A percentile compares a stretch with the other conserved stretches of the same genome.
These are phyloP conservation scores for Tetrahymena thermophila DNA, from an alignment of 73 alveolate species.

Conservation along the genomic window DNA sequence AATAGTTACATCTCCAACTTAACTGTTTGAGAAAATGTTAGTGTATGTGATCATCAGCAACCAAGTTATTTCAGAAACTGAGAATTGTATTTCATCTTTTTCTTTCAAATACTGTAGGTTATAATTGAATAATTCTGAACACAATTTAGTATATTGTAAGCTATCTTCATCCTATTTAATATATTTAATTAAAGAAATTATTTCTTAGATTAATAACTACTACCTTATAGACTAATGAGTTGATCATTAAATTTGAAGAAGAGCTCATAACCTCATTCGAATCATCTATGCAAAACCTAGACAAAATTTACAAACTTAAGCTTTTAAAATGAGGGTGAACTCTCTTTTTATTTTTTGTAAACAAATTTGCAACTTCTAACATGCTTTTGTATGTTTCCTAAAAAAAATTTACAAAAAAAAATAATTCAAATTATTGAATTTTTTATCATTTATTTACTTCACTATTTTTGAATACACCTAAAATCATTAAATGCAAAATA, in stretches of 20 bases:
- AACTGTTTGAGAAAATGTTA: not conserved
- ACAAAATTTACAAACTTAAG: not conserved
- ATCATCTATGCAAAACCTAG: conserved; percentile 22
- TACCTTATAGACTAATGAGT: not conserved
- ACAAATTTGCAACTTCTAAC: conserved; percentile 23
- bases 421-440: not conserved
- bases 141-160: not conserved
- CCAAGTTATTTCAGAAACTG: not conserved
- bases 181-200: not conserved
- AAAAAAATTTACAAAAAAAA: not conserved
- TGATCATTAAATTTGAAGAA: conserved; percentile 31
- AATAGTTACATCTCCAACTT: not conserved
- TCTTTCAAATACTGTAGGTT: not conserved
- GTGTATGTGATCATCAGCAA: not conserved
- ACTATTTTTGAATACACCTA: not conserved
- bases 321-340: conserved; percentile 9
- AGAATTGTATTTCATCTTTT: not conserved
- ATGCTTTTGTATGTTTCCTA: conserved; percentile 15
- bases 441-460: not conserved
- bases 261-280: conserved; percentile 40
- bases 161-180: not conserved
- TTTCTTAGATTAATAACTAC: not conserved
- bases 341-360: conserved; percentile 13
- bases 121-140: not conserved
- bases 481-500: not conserved